Base-by-base conservation (phyloP, 164 flowering plant species). In the Litsea cubeba region DNA sequence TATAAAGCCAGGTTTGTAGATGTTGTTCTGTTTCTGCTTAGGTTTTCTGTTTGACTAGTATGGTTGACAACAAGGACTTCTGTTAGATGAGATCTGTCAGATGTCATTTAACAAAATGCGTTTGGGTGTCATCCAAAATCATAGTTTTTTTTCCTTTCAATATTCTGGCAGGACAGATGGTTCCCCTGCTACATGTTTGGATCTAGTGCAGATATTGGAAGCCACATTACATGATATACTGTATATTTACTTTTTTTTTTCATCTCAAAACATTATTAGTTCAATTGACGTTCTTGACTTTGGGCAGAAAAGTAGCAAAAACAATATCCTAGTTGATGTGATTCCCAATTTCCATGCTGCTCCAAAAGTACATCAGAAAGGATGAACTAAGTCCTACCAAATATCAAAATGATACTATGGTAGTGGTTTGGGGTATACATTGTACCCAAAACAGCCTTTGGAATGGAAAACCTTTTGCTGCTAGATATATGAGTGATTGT, bases 1-100 rank as follows among this genome's bases (percentile, higher is more conserved):
- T 82, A 96, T 94, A 63, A 92, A 89, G 81, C 99, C 98, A 80
- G 98, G 98, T 89, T 54, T 75, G 85, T 76, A 50, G 14, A 28
- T 1, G 26, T 12, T 63, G 23, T 50, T 2, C 49, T 50, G 28
- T 23, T 72, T 71, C 22, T n/a, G 14, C 32, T n/a, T 65, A 20
- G 49, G 20, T 26, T n/a, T 30, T 11, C 22, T 20, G 12, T 40
- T 40, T 40, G 30, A n/a, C 46, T 40, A 7, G 46, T 40, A 8
- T 40, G 46, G 46, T 40, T 40, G 46, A 40, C 20, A 54, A 54
- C 3, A 17, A 54, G n/a, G n/a, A 54, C 5, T 54, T 20, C 4
- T 54, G 5, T 40, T 40, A 15, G 60, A 54, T 17, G 20, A 54
- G 17, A 54, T 54, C 12, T 20, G 0, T 54, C 60, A 54, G 60